Conservation (phyloP, 257 asterid genomes). For the Primulina tabacum region DNA sequence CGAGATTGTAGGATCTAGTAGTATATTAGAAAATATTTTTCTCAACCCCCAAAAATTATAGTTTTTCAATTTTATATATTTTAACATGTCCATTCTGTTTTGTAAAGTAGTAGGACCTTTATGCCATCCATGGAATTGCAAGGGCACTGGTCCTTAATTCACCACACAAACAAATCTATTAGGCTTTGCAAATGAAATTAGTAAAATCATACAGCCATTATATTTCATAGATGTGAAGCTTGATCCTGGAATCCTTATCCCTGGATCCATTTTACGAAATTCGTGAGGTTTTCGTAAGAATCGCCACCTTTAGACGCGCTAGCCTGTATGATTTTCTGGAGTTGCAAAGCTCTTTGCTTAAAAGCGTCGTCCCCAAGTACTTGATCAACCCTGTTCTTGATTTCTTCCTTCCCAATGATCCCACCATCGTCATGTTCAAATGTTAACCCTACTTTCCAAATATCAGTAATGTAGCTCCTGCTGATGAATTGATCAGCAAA, state of each 20-base stretch:
- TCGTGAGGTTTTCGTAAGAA: background rate
- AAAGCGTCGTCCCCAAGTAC: slow-evolving; percentile 27
- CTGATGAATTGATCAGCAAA: slow-evolving; percentile 57
- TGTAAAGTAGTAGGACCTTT: no score
- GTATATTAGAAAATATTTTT: no score
- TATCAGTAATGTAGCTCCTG: slow-evolving; percentile 53
- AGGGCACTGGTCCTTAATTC: no score
- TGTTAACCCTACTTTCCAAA: slow-evolving; percentile 53
- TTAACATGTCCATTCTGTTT: no score
- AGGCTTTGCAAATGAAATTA: no score
- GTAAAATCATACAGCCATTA: no score
- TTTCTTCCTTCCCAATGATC: slow-evolving; percentile 27
- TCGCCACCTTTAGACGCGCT: background rate
- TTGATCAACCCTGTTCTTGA: slow-evolving; percentile 34
- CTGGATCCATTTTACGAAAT: background rate
- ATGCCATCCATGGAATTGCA: no score
- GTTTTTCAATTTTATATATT: no score
- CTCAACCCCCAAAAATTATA: no score
- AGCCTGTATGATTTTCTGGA: background rate
- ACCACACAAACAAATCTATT: no score
- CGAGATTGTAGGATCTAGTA: no score
- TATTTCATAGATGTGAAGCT: no score
- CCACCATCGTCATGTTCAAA: slow-evolving; percentile 27
- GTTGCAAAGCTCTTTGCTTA: slow-evolving; percentile 39
- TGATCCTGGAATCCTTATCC: background rate